Percentiles rank a stretch among this genome's conserved stretches.
phyloP scores from a whole-genome alignment of 2,329 filamentous ascomycete genomes.

The Aspergillus sojae region DNA sequence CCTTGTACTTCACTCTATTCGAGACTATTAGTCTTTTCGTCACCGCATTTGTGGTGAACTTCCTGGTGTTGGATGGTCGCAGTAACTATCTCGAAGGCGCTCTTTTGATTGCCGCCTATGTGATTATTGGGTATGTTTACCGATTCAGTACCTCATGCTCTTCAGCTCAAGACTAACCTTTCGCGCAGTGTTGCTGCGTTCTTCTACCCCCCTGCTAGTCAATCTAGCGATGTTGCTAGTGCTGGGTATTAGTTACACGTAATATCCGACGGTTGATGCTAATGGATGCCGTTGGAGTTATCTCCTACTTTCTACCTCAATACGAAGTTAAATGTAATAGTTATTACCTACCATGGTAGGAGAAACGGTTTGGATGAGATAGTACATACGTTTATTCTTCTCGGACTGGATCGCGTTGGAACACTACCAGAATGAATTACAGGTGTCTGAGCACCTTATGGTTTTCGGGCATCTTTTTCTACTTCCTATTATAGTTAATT shows the following conservation, averaged over 20 bases:
- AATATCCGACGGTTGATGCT: neutral
- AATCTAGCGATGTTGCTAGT: slow-evolving; percentile 34
- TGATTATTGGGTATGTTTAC: slow-evolving; percentile 67
- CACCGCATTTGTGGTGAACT: slow-evolving; percentile 81
- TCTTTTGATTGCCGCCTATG: slow-evolving; percentile 73
- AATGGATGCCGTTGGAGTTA: neutral
- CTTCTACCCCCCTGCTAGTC: slow-evolving; percentile 35
- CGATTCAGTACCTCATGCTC: neutral
- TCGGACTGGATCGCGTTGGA: neutral
- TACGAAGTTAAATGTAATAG: neutral
- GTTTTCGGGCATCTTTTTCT: neutral
- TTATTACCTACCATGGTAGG: neutral
- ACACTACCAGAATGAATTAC: neutral
- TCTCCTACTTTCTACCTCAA: neutral
- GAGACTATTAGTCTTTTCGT: slow-evolving; percentile 76
- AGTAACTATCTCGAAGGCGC: slow-evolving; percentile 82
- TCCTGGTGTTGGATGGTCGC: slow-evolving; percentile 79
- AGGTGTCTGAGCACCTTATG: neutral
- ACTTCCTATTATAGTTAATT: neutral
- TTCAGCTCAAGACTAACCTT: slow-evolving; percentile 1
- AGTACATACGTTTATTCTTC: neutral
- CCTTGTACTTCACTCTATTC: slow-evolving; percentile 63
- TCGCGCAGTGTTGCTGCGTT: slow-evolving; percentile 46
- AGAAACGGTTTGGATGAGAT: neutral
- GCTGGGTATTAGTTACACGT: slow-evolving; percentile 6